Percentiles rank a stretch among this genome's conserved stretches.
These are phyloP conservation scores for Ramicandelaber brevisporus DNA, from an alignment of 192 early-diverging fungal genomes.

Conservation along the genomic window DNA sequence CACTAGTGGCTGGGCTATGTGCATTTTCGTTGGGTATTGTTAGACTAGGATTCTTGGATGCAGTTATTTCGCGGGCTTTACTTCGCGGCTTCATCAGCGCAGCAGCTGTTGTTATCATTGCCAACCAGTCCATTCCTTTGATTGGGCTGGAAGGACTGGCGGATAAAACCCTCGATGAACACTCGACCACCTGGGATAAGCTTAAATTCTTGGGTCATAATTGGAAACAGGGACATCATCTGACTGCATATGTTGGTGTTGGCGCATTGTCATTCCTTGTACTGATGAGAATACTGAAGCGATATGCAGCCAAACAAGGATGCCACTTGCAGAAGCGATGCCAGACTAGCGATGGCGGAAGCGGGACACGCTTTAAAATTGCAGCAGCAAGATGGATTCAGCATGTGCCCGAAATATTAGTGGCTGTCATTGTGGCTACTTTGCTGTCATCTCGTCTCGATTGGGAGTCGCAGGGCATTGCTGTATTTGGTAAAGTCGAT, in stretches of 20 bases:
- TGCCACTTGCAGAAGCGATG: constrained; percentile 26
- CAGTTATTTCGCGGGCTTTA: constrained; percentile 77
- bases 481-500: constrained; percentile 53
- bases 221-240: constrained; percentile 29
- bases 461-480: constrained; percentile 50
- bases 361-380: too few relatives aligned
- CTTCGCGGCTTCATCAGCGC: constrained; percentile 88
- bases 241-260: constrained; percentile 47
- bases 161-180: constrained; percentile 13
- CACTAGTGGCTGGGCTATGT: constrained; percentile 74
- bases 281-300: too few relatives aligned
- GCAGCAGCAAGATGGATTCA: constrained; percentile 27
- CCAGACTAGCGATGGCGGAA: too few relatives aligned
- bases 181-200: constrained; percentile 56
- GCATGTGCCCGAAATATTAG: constrained; percentile 72
- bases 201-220: constrained; percentile 37
- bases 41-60: constrained; percentile 93
- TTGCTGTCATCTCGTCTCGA: constrained; percentile 25
- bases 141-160: constrained; percentile 31
- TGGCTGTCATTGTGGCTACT: constrained; percentile 57
- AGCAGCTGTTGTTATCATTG: constrained; percentile 73
- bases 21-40: constrained; percentile 87
- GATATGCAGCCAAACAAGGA: too few relatives aligned
- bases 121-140: constrained; percentile 62
- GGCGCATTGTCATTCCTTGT: constrained; percentile 44